Conservation (phyloP, 2,329 filamentous ascomycete genomes). For the Aspergillus japonicus region DNA sequence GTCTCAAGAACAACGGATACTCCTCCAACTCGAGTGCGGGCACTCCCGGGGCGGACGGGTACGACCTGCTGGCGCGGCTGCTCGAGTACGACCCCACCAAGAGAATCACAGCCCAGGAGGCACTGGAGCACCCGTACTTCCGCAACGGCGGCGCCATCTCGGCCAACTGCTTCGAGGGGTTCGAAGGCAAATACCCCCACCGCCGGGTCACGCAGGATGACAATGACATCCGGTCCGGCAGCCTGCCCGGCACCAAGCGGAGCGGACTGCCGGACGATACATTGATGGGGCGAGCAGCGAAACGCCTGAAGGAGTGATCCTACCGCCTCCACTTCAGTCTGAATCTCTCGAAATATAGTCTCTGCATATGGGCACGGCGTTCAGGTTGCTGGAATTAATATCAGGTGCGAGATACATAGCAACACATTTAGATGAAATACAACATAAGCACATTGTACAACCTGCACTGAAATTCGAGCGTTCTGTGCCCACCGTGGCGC, state of each 20-base stretch:
- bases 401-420: neutral
- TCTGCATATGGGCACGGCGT: conserved; percentile 2
- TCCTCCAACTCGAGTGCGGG: conserved; percentile 50
- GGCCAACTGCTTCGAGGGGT: conserved; percentile 85
- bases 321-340: neutral
- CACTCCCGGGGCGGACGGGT: conserved; percentile 72
- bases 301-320: conserved; percentile 53
- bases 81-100: conserved; percentile 92
- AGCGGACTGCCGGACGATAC: conserved; percentile 81
- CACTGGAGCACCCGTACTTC: conserved; percentile 90
- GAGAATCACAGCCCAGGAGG: conserved; percentile 80
- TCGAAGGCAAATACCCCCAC: conserved; percentile 84
- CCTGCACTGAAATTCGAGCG: too few relatives aligned
- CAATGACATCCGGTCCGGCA: conserved; percentile 89
- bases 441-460: too few relatives aligned
- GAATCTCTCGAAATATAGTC: neutral
- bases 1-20: conserved; percentile 60
- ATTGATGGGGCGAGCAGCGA: conserved; percentile 57
- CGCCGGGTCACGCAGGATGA: conserved; percentile 90
- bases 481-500: too few relatives aligned
- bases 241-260: conserved; percentile 85
- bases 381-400: neutral
- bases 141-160: conserved; percentile 66
- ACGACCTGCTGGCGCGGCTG: conserved; percentile 75
- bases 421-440: neutral